Percentiles rank a stretch among this genome's conserved stretches.
Evolutionary conservation across 306 rosid genomes (phyloP).

Genomic region (Sechiopsis laciniata): DNA sequence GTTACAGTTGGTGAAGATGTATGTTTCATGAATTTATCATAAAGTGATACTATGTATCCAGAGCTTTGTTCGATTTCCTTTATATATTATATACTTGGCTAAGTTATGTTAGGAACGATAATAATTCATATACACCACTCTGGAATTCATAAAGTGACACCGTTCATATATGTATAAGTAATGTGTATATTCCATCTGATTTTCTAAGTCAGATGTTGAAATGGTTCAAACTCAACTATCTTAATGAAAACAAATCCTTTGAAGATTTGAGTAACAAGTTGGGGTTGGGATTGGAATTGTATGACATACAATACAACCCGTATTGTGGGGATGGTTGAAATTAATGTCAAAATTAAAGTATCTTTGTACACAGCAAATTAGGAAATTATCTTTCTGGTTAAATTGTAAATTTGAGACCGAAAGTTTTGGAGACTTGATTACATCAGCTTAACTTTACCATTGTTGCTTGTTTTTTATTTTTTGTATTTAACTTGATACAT

Average conservation of each 20-base stretch:
- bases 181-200: not conserved
- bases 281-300: not conserved
- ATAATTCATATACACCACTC: no score
- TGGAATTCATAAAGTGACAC: not conserved
- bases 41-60: constrained; percentile 12
- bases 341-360: not conserved
- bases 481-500: not conserved
- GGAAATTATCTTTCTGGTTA: not conserved
- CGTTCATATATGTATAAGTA: not conserved
- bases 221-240: not conserved
- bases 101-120: not conserved
- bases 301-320: not conserved
- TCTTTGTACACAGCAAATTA: no score
- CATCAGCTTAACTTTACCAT: not conserved
- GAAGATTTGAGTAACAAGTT: not conserved
- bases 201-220: not conserved
- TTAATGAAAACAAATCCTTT: no score
- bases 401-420: no score
- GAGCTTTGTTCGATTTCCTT: not conserved
- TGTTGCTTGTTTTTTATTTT: not conserved
- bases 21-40: constrained; percentile 33
- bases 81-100: not conserved
- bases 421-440: not conserved
- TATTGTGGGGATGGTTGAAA: not conserved
- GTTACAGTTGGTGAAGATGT: constrained; percentile 94